Evolutionary conservation across 2,329 filamentous ascomycete species (phyloP).

Genomic region (Trichoderma atrobrunneum): DNA sequence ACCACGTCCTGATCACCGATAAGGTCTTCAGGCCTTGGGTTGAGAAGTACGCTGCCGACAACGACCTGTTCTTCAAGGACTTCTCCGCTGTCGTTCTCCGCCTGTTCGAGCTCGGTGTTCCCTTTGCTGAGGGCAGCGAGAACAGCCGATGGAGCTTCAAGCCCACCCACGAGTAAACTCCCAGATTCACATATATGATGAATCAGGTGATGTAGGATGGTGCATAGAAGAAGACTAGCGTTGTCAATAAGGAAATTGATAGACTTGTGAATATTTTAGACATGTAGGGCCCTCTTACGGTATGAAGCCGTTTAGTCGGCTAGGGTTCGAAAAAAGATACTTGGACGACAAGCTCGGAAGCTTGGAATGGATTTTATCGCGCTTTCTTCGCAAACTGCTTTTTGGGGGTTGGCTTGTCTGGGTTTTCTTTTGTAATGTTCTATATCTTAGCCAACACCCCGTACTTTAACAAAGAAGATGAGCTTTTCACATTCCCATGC

Average conservation of each 20-base stretch:
- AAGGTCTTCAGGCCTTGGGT: conserved; percentile 79
- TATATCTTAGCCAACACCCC: neutral
- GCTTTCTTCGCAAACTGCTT: neutral
- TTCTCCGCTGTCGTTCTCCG: conserved; percentile 75
- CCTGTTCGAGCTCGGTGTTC: conserved; percentile 92
- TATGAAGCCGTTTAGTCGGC: neutral
- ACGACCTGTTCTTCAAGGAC: conserved; percentile 89
- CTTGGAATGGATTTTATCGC: neutral
- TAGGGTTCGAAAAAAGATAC: neutral
- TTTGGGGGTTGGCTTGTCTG: neutral
- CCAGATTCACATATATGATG: neutral
- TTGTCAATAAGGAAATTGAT: conserved; percentile 12
- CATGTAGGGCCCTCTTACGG: conserved; percentile 1
- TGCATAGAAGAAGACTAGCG: conserved; percentile 8
- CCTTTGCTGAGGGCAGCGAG: conserved; percentile 67
- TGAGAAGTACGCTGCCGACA: conserved; percentile 87
- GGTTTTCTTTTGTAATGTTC: neutral
- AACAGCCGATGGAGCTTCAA: conserved; percentile 62
- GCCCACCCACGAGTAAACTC: conserved; percentile 36
- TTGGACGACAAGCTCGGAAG: neutral
- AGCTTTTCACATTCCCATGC: neutral
- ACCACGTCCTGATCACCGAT: conserved; percentile 84
- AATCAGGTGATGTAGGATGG: neutral
- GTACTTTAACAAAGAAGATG: neutral
- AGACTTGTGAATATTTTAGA: neutral